These are phyloP conservation scores for Ascochyta rabiei DNA, from an alignment of 2,329 filamentous ascomycete species.

Conservation along the genomic window DNA sequence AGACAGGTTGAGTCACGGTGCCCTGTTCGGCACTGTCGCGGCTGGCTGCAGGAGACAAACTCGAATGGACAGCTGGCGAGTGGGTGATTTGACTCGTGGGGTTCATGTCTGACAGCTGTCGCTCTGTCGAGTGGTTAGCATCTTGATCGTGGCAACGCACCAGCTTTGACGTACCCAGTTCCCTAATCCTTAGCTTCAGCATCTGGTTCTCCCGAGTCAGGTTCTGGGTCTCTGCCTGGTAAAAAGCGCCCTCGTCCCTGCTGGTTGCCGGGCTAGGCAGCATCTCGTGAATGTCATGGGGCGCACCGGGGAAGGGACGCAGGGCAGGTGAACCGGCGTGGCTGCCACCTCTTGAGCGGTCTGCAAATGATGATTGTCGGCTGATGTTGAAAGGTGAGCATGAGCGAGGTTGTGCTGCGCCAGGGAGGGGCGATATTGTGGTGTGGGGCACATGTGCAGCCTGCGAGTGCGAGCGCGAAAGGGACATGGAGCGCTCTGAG, in stretches of 20 bases:
- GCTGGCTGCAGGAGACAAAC: slow-evolving; percentile 26
- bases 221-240: slow-evolving; percentile 81
- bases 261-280: slow-evolving; percentile 55
- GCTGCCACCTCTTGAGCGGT: slow-evolving; percentile 47
- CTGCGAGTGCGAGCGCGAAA: slow-evolving; percentile 39
- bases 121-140: slow-evolving; percentile 27
- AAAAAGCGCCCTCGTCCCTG: slow-evolving; percentile 77
- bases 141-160: not conserved
- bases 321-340: slow-evolving; percentile 51
- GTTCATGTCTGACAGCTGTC: slow-evolving; percentile 43
- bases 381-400: slow-evolving; percentile 50
- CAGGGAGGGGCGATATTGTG: slow-evolving; percentile 46
- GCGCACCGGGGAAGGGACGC: slow-evolving; percentile 59
- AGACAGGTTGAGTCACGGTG: not conserved
- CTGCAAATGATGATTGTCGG: slow-evolving; percentile 52
- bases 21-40: slow-evolving; percentile 17
- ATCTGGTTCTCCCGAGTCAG: slow-evolving; percentile 82
- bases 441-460: slow-evolving; percentile 36
- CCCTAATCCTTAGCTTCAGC: slow-evolving; percentile 74
- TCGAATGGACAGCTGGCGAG: slow-evolving; percentile 36
- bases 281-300: slow-evolving; percentile 61
- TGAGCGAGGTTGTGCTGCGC: slow-evolving; percentile 29
- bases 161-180: slow-evolving; percentile 63
- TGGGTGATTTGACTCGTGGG: slow-evolving; percentile 40
- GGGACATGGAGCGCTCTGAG: slow-evolving; percentile 54